Conservation (phyloP, 192 early-diverging fungal genomes). For the Backusella liffmaniae region DNA sequence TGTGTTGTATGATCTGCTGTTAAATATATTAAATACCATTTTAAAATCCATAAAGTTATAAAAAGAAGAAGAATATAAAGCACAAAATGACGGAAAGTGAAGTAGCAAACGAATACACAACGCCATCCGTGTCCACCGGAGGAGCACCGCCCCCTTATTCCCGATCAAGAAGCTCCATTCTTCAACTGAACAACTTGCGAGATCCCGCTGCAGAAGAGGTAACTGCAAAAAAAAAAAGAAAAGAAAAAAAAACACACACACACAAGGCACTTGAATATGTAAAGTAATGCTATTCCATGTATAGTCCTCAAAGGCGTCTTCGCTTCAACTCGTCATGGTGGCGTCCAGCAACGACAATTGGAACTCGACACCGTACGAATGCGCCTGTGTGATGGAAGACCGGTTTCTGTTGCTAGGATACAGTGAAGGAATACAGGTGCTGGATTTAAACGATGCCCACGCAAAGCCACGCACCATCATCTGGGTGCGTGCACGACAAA, state of each 20-base stretch:
- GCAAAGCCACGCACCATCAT: conserved; percentile 19
- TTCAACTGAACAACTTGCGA: not conserved
- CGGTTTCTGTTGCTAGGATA: conserved; percentile 33
- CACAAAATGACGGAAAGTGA: not conserved
- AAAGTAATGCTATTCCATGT: too few species aligned
- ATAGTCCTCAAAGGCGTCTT: not conserved
- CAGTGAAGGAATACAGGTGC: conserved; percentile 21
- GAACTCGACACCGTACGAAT: conserved; percentile 16
- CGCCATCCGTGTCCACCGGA: not conserved
- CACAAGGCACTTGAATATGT: too few species aligned
- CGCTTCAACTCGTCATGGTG: conserved; percentile 11
- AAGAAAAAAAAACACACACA: too few species aligned
- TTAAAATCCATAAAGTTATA: not conserved
- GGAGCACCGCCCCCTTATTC: conserved; percentile 5
- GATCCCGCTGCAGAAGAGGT: not conserved
- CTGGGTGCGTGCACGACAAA: conserved; percentile 16
- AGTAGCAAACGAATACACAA: not conserved
- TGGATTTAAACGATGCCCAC: conserved; percentile 9
- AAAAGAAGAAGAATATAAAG: conserved; percentile 7
- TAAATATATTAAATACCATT: not conserved
- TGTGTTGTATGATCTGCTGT: not conserved
- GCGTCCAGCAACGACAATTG: not conserved
- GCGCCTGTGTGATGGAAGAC: conserved; percentile 26
- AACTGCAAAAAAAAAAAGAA: not conserved
- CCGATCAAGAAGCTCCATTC: not conserved